Percentiles rank a stretch among this genome's conserved stretches.
Evolutionary conservation across 192 early-diverging fungal species (phyloP).

Genomic region (Pilobolus umbonatus): DNA sequence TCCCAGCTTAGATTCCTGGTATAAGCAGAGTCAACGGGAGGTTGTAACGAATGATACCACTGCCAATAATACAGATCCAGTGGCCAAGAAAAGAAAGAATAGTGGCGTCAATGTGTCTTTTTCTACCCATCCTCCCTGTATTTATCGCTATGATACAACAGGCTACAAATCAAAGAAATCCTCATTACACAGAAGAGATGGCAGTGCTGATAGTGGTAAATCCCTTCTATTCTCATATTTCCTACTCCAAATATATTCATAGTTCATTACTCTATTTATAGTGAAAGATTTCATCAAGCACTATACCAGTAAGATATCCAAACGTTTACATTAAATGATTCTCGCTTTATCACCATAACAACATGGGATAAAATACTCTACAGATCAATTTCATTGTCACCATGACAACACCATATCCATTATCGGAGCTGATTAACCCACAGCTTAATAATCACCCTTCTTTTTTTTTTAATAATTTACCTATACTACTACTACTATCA

Average conservation of each 20-base stretch:
- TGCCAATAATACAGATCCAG: no score
- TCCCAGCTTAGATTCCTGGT: slow-evolving; percentile 24
- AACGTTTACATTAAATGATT: no score
- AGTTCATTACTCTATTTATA: background rate
- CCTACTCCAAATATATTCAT: background rate
- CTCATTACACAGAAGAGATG: background rate
- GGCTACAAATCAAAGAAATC: background rate
- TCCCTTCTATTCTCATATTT: background rate
- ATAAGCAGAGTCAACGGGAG: background rate
- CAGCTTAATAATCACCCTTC: no score
- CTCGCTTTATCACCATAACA: no score
- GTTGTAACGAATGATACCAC: background rate
- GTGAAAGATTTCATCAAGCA: slow-evolving; percentile 11
- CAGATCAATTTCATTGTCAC: no score
- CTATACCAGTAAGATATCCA: slow-evolving; percentile 1
- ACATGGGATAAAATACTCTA: no score
- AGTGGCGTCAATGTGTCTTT: slow-evolving; percentile 19
- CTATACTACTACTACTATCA: no score
- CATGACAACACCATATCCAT: no score
- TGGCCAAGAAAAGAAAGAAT: background rate
- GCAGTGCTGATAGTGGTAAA: background rate
- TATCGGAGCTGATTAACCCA: no score
- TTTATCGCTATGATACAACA: slow-evolving; percentile 3
- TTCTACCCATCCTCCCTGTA: slow-evolving; percentile 16
- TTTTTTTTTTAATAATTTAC: no score